phyloP scores from a whole-genome alignment of 1,284 basidiomycete species.

The Sparassis latifolia region DNA sequence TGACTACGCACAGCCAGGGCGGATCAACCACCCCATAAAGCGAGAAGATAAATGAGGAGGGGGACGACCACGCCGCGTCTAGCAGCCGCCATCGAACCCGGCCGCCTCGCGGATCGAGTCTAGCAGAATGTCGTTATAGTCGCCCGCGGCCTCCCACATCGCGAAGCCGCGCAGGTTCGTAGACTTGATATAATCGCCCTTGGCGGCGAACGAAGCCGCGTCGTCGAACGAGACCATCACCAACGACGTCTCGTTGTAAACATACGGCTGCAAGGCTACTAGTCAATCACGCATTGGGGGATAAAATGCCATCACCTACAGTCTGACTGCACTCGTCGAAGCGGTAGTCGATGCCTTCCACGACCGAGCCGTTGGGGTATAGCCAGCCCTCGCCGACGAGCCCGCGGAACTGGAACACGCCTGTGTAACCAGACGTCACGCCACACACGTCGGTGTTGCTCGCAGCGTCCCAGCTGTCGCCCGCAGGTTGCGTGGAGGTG shows the following conservation, averaged over 20 bases:
- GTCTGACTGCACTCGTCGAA: constrained; percentile 67
- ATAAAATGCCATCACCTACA: constrained; percentile 31
- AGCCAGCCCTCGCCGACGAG: constrained; percentile 51
- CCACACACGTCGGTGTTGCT: constrained; percentile 52
- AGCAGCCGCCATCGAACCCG: constrained; percentile 25
- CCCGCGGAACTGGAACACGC: constrained; percentile 55
- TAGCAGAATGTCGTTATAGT: constrained; percentile 49
- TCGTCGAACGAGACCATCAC: constrained; percentile 61
- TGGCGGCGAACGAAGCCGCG: constrained; percentile 47
- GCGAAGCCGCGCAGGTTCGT: constrained; percentile 53
- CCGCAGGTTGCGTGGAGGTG: constrained; percentile 36
- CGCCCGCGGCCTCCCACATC: constrained; percentile 60
- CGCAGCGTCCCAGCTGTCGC: constrained; percentile 50
- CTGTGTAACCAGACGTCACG: constrained; percentile 33
- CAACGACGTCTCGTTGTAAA: constrained; percentile 47
- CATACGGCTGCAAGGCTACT: constrained; percentile 42
- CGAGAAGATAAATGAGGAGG: not conserved
- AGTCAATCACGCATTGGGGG: not conserved
- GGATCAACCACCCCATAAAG: not conserved
- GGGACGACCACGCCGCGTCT: not conserved
- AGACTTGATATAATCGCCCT: constrained; percentile 51
- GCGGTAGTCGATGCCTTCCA: constrained; percentile 40
- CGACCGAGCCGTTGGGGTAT: constrained; percentile 41
- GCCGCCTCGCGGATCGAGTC: constrained; percentile 40
- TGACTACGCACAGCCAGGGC: not conserved